phyloP scores from a whole-genome alignment of 257 asterid species.

The Cordia subcordata region DNA sequence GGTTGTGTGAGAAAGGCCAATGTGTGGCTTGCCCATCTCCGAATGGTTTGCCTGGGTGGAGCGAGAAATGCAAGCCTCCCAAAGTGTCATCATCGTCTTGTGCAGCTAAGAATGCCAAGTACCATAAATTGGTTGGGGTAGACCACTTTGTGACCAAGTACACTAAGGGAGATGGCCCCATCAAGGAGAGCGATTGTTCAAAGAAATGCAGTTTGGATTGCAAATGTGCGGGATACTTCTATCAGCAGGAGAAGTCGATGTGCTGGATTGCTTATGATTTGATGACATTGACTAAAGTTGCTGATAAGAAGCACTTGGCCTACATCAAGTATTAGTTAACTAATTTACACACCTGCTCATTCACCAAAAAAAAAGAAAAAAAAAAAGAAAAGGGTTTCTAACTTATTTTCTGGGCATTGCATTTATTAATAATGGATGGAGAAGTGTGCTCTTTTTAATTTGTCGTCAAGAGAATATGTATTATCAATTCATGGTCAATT shows the following conservation, averaged over 20 bases:
- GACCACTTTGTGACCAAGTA: conserved; percentile 18
- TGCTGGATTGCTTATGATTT: conserved; percentile 2
- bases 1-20: conserved; percentile 22
- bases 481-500: too few species aligned
- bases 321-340: not conserved
- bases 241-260: conserved; percentile 12
- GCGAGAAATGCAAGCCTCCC: conserved; percentile 19
- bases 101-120: conserved; percentile 11
- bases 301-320: not conserved
- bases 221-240: conserved; percentile 19
- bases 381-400: too few species aligned
- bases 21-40: conserved; percentile 24
- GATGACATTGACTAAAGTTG: not conserved
- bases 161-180: conserved; percentile 24
- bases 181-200: conserved; percentile 8
- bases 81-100: conserved; percentile 12
- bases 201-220: conserved; percentile 23
- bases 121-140: conserved; percentile 15
- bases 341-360: not conserved
- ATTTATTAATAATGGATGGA: not conserved
- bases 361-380: too few species aligned
- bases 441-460: too few species aligned
- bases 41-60: conserved; percentile 26
- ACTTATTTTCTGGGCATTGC: too few species aligned
- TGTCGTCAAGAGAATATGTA: not conserved